These are phyloP conservation scores for Parasarocladium wereldwijsianum DNA, from an alignment of 2,329 filamentous ascomycete genomes.

Conservation along the genomic window DNA sequence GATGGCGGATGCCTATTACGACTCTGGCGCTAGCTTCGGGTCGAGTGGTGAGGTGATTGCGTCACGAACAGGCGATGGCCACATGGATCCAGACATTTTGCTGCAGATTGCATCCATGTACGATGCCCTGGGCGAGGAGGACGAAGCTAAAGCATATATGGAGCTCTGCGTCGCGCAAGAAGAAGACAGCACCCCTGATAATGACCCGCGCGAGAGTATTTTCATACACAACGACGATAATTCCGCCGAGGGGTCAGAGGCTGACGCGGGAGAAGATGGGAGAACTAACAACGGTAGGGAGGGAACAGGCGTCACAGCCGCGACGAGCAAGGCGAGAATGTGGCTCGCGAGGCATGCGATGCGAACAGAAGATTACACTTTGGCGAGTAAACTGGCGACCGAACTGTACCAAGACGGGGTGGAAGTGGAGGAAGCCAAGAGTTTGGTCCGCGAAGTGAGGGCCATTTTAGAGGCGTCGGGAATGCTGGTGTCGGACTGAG, in stretches of 20 bases:
- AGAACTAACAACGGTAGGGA: slow-evolving; percentile 21
- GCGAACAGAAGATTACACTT: slow-evolving; percentile 55
- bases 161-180: slow-evolving; percentile 90
- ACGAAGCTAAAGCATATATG: slow-evolving; percentile 86
- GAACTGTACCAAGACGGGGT: slow-evolving; percentile 93
- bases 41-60: slow-evolving; percentile 29
- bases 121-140: slow-evolving; percentile 61
- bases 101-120: slow-evolving; percentile 84
- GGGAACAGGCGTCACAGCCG: slow-evolving; percentile 74
- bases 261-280: slow-evolving; percentile 16
- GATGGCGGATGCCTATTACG: slow-evolving; percentile 75
- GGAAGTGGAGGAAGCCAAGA: slow-evolving; percentile 94
- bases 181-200: slow-evolving; percentile 36
- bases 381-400: slow-evolving; percentile 67
- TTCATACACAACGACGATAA: slow-evolving; percentile 42
- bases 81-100: slow-evolving; percentile 82
- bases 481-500: slow-evolving; percentile 12
- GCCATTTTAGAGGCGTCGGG: slow-evolving; percentile 50
- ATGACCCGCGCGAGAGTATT: slow-evolving; percentile 31
- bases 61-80: slow-evolving; percentile 32
- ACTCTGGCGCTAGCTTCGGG: slow-evolving; percentile 42
- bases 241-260: slow-evolving; percentile 26
- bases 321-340: slow-evolving; percentile 82
- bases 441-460: slow-evolving; percentile 73
- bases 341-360: slow-evolving; percentile 84